These are phyloP conservation scores for Lentinus tigrinus DNA, from an alignment of 768 basidiomycete species.

Conservation along the genomic window DNA sequence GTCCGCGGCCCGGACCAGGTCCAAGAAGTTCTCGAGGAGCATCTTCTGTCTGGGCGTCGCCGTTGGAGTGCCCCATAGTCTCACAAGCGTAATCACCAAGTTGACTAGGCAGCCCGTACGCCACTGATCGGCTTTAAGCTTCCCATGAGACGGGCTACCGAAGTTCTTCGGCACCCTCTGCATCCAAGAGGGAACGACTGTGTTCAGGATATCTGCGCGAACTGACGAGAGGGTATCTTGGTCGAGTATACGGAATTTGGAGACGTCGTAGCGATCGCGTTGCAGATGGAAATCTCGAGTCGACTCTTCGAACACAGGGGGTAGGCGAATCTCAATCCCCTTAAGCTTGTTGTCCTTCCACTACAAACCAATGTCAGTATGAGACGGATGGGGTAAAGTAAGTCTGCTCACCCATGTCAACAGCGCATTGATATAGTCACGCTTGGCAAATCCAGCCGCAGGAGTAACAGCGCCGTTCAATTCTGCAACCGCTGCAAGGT, in stretches of 20 bases:
- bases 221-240: neutral
- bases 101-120: slow-evolving; percentile 31
- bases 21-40: slow-evolving; percentile 32
- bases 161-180: slow-evolving; percentile 30
- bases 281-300: neutral
- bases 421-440: neutral
- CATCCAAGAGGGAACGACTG: slow-evolving; percentile 32
- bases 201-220: neutral
- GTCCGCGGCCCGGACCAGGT: slow-evolving; percentile 20
- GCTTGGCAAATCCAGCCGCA: neutral
- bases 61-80: slow-evolving; percentile 30
- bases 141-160: slow-evolving; percentile 31
- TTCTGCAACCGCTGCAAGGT: neutral
- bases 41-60: slow-evolving; percentile 3
- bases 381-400: neutral
- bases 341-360: neutral
- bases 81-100: slow-evolving; percentile 34
- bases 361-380: neutral
- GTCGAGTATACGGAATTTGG: neutral
- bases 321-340: neutral
- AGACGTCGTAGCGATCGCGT: neutral
- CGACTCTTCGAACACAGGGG: neutral
- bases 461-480: neutral
- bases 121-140: slow-evolving; percentile 39
- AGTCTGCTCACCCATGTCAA: neutral